These are phyloP conservation scores for Massarina eburnea DNA, from an alignment of 2,329 filamentous ascomycete genomes.

Conservation along the genomic window DNA sequence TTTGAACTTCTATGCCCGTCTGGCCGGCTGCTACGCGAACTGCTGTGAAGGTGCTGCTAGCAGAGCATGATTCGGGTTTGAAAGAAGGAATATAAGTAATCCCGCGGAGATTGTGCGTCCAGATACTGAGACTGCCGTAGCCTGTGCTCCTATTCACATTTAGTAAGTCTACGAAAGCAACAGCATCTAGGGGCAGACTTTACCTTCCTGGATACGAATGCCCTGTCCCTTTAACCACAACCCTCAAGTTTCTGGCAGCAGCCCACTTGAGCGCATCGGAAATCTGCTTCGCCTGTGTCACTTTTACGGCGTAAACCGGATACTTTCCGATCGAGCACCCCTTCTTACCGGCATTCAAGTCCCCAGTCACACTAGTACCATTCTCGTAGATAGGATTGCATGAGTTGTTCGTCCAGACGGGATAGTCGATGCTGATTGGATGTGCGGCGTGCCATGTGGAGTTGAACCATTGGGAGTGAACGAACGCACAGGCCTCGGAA, in stretches of 20 bases:
- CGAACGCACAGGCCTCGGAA: conserved; percentile 17
- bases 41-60: conserved; percentile 7
- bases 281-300: conserved; percentile 20
- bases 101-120: conserved; percentile 30
- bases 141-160: conserved; percentile 15
- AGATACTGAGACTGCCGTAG: conserved; percentile 23
- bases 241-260: conserved; percentile 19
- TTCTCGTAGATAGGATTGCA: conserved; percentile 34
- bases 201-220: conserved; percentile 26
- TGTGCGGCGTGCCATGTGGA: conserved; percentile 28
- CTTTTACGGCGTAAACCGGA: conserved; percentile 33
- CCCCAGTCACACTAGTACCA: conserved; percentile 31
- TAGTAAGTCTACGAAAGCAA: neutral
- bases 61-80: conserved; percentile 16
- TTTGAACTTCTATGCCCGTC: conserved; percentile 20
- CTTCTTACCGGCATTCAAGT: conserved; percentile 18
- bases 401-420: conserved; percentile 31
- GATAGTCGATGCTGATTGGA: conserved; percentile 33
- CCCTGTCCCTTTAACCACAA: conserved; percentile 31
- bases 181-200: neutral
- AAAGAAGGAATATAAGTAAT: conserved; percentile 25
- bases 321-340: conserved; percentile 28
- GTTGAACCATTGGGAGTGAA: conserved; percentile 30
- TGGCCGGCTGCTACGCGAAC: conserved; percentile 24
- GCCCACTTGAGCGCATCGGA: conserved; percentile 26